Percentiles rank a stretch among this genome's conserved stretches.
phyloP scores from a whole-genome alignment of 768 basidiomycete genomes.

The Suillus tomentosus region DNA sequence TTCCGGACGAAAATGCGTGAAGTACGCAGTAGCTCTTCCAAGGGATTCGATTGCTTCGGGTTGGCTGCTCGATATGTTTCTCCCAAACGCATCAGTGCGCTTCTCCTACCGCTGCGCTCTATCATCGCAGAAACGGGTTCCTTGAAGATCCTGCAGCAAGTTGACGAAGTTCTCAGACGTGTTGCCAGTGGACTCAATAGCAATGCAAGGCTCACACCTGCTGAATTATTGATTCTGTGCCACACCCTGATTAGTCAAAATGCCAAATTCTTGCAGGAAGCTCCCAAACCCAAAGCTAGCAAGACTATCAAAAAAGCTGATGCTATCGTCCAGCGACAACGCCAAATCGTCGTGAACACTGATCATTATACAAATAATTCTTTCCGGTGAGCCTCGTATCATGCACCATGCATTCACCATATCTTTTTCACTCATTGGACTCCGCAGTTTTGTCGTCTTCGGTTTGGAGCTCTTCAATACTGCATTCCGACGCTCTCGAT shows the following conservation, averaged over 20 bases:
- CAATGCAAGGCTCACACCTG: conserved; percentile 69
- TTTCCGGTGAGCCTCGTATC: conserved; percentile 58
- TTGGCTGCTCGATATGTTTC: conserved; percentile 79
- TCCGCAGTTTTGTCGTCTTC: conserved; percentile 78
- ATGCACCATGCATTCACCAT: background rate
- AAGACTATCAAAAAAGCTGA: conserved; percentile 48
- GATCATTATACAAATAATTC: conserved; percentile 88
- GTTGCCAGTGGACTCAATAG: conserved; percentile 83
- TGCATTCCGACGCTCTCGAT: conserved; percentile 81
- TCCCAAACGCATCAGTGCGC: conserved; percentile 69
- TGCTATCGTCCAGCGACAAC: conserved; percentile 77
- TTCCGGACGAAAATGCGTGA: conserved; percentile 96
- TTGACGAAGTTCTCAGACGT: conserved; percentile 86
- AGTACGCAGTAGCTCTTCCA: conserved; percentile 79
- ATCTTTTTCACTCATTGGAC: conserved; percentile 9
- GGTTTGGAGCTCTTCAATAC: conserved; percentile 91
- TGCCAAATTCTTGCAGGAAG: conserved; percentile 77
- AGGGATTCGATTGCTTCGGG: conserved; percentile 84
- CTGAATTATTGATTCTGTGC: conserved; percentile 78
- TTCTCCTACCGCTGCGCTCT: conserved; percentile 77
- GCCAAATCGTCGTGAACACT: conserved; percentile 51
- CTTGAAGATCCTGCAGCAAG: conserved; percentile 74
- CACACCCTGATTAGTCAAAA: conserved; percentile 92
- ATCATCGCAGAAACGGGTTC: conserved; percentile 88
- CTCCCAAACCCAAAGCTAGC: conserved; percentile 36